Base-by-base conservation (phyloP, 441 rosid species). In the Brassica hybrid region DNA sequence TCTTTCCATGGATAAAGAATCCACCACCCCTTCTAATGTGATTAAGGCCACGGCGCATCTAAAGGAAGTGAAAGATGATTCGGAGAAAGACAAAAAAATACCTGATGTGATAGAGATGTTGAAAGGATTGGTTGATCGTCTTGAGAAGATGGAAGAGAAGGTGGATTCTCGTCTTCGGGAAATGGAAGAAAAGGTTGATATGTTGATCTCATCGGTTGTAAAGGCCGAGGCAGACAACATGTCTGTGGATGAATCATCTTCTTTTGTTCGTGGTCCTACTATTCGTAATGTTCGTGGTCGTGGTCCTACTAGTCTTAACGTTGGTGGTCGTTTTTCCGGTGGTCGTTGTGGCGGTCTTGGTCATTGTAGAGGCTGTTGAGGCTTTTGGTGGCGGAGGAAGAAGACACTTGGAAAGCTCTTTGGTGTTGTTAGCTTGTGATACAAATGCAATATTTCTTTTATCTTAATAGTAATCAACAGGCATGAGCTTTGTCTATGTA, bases 201-300 rank as follows among this genome's bases (percentile, higher is more conserved):
- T 50, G 57, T 50, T 50, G 19, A 48, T 48, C 17, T 48, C 54
- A 48, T 48, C 54, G 54, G 54, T 41, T 7, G 43, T 30, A 30
- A 34, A 34, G 7, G 67, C 67, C 67, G 48, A 63, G 48, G 67
- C n/a, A 63, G 67, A 64, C 2, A 64, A 38, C 27, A 64, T 18
- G 14, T 36, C 27, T 64, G 50, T 17, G 2, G 27, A 64, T 17
- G 52, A 17, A 11, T 18, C 68, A 10, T 18, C 16, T 18, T 36
- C 58, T 16, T 54, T 7, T 54, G 23, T 17, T 54, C 18, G 57
- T 50, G 9, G 7, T 1, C 21, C 21, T 48, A n/a, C n/a, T n/a
- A n/a, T n/a, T n/a, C n/a, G n/a, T n/a, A n/a, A n/a, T n/a, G n/a
- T n/a, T n/a, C n/a, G n/a, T n/a, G n/a, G n/a, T n/a, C 6, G 56